Evolutionary conservation across 2,329 filamentous ascomycete genomes (phyloP).

Genomic region (Fusarium pininemorale): DNA sequence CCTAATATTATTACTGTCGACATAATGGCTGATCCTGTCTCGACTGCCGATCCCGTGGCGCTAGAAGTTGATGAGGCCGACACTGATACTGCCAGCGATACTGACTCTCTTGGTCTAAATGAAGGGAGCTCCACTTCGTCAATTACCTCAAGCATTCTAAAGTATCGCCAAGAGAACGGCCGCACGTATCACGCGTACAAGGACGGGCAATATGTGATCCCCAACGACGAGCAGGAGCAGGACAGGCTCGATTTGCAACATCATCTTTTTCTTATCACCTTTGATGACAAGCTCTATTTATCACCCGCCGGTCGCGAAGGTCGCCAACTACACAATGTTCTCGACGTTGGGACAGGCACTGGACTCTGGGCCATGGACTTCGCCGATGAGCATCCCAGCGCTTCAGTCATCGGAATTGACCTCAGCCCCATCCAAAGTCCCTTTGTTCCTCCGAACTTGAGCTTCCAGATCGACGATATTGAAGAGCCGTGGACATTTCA

Average conservation of each 20-base stretch:
- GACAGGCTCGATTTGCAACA: constrained; percentile 37
- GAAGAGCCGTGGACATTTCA: constrained; percentile 41
- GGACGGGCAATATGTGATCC: constrained; percentile 35
- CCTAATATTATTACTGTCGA: not conserved
- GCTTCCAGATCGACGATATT: constrained; percentile 41
- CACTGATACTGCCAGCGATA: not conserved
- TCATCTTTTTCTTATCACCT: constrained; percentile 41
- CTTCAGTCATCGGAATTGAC: constrained; percentile 35
- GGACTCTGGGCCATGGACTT: constrained; percentile 44
- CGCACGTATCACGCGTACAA: constrained; percentile 44
- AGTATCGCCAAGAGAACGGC: constrained; percentile 42
- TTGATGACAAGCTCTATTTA: constrained; percentile 37
- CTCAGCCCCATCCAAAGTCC: constrained; percentile 37
- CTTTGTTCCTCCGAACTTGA: constrained; percentile 37
- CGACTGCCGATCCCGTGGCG: not conserved
- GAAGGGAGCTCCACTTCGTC: constrained; percentile 30
- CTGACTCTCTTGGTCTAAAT: not conserved
- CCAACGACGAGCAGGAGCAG: constrained; percentile 30
- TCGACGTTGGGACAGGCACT: constrained; percentile 42
- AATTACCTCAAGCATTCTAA: constrained; percentile 33
- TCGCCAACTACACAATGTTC: constrained; percentile 28
- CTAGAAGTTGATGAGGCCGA: constrained; percentile 11
- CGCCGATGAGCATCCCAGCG: constrained; percentile 32
- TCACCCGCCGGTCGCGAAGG: constrained; percentile 26
- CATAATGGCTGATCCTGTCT: not conserved